Evolutionary conservation across 139 green algal species (phyloP).

Genomic region (Coelastrella sp.): DNA sequence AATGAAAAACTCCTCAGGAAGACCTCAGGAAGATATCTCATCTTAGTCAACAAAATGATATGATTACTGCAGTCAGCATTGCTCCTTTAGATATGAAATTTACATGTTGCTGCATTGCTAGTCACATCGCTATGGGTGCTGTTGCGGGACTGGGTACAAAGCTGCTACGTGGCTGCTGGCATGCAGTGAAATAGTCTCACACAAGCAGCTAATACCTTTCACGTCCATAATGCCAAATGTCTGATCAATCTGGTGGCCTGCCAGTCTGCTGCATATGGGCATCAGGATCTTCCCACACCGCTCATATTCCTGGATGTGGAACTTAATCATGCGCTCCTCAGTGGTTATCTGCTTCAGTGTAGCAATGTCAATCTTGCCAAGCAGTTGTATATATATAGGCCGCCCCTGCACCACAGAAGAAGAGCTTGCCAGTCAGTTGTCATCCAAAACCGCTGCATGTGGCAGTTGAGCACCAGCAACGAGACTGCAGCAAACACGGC

Average conservation of each 20-base stretch:
- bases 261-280: constrained; percentile 78
- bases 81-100: no score
- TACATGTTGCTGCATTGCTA: no score
- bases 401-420: constrained; percentile 67
- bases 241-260: constrained; percentile 79
- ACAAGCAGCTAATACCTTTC: constrained; percentile 63
- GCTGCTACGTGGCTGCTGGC: no score
- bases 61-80: no score
- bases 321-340: constrained; percentile 92
- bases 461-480: background rate
- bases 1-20: no score
- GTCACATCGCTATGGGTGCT: no score
- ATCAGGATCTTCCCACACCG: constrained; percentile 88
- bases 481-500: background rate
- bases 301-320: constrained; percentile 88
- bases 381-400: constrained; percentile 90
- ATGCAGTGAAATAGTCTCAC: background rate
- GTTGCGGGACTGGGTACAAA: no score
- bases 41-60: no score
- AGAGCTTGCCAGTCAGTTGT: background rate
- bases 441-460: background rate
- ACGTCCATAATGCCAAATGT: constrained; percentile 95
- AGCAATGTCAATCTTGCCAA: constrained; percentile 84
- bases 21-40: no score
- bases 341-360: constrained; percentile 81